phyloP scores from a whole-genome alignment of 805 yeast species.

The Suhomyces tanzawaensis region DNA sequence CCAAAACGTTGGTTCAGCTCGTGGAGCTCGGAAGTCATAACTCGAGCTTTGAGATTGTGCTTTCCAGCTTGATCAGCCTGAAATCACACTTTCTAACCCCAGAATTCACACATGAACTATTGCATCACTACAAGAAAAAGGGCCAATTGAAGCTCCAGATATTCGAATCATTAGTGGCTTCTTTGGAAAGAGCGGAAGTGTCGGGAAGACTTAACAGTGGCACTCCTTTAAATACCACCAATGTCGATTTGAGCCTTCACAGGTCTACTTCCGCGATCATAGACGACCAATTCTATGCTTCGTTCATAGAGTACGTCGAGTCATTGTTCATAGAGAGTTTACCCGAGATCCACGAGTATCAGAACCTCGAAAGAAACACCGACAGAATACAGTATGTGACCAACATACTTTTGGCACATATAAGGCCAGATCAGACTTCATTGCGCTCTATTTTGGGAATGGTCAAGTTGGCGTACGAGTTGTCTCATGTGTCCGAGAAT shows the following conservation, averaged over 20 bases:
- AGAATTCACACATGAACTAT: constrained; percentile 16
- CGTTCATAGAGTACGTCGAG: constrained; percentile 27
- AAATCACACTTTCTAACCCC: constrained; percentile 10
- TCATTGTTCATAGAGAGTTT: constrained; percentile 22
- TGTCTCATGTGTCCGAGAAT: constrained; percentile 14
- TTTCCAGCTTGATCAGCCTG: constrained; percentile 11
- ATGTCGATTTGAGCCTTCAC: neutral
- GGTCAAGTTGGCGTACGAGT: constrained; percentile 23
- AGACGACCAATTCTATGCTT: constrained; percentile 19
- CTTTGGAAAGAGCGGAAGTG: neutral
- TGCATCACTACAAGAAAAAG: constrained; percentile 10
- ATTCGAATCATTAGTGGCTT: constrained; percentile 13
- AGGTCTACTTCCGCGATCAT: constrained; percentile 10
- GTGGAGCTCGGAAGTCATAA: constrained; percentile 25
- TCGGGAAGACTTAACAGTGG: neutral
- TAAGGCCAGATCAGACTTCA: constrained; percentile 1
- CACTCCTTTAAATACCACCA: neutral
- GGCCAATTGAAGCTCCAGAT: constrained; percentile 12
- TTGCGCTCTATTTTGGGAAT: constrained; percentile 13
- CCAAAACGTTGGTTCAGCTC: constrained; percentile 21
- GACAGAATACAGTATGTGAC: constrained; percentile 19
- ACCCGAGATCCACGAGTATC: constrained; percentile 37
- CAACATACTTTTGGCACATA: neutral
- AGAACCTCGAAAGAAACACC: constrained; percentile 27
- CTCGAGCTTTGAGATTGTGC: constrained; percentile 12